phyloP scores from a whole-genome alignment of 257 asterid species.

The Verbascum thapsus region DNA sequence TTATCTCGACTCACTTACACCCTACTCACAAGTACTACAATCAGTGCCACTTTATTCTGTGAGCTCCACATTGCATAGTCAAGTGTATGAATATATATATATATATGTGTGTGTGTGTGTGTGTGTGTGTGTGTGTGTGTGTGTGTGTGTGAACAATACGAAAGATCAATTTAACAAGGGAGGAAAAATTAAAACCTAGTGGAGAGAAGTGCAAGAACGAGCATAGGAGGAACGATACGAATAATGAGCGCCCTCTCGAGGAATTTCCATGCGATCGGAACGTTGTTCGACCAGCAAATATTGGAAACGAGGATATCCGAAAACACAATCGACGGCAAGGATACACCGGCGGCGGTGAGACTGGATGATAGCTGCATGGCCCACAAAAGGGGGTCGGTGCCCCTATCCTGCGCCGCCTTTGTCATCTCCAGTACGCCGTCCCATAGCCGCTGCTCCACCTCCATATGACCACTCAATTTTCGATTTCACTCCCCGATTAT shows the following conservation, averaged over 20 bases:
- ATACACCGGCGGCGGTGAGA: constrained; percentile 63
- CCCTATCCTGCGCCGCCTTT: constrained; percentile 72
- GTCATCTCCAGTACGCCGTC: constrained; percentile 74
- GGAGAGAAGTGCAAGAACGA: constrained; percentile 78
- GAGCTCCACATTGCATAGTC: too few relatives aligned
- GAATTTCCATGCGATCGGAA: constrained; percentile 81
- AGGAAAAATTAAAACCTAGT: constrained; percentile 47
- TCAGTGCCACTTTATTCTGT: too few relatives aligned
- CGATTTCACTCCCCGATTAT: constrained; percentile 16
- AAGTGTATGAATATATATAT: too few relatives aligned
- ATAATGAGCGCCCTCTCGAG: constrained; percentile 82
- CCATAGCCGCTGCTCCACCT: constrained; percentile 48
- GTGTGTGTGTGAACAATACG: not conserved
- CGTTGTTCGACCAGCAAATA: constrained; percentile 83
- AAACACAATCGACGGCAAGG: constrained; percentile 76
- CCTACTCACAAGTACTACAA: too few relatives aligned
- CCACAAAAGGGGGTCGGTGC: constrained; percentile 83
- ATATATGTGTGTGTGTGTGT: too few relatives aligned
- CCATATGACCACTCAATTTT: constrained; percentile 30
- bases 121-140: too few relatives aligned
- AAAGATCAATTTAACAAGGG: not conserved
- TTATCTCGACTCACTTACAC: too few relatives aligned
- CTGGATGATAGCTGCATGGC: constrained; percentile 64
- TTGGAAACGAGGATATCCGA: constrained; percentile 78
- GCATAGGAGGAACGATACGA: constrained; percentile 77